Percentiles rank a stretch among this genome's conserved stretches.
Conservation (phyloP, 106 monocot genomes). For the Phalaenopsis aphrodite region DNA sequence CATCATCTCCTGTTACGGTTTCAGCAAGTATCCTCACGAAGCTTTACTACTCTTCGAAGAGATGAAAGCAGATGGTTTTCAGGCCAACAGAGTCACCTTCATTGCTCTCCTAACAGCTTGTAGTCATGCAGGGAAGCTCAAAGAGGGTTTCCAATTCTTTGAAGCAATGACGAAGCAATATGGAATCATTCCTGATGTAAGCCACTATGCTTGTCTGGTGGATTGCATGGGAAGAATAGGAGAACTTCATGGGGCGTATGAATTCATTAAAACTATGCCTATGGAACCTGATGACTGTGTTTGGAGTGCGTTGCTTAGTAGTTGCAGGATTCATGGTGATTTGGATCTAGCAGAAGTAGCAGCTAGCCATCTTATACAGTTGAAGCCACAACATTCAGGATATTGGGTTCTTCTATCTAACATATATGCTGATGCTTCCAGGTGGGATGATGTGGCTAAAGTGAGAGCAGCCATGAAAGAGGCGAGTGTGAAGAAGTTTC, state of each 20-base stretch:
- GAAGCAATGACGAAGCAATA: constrained; percentile 39
- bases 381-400: constrained; percentile 62
- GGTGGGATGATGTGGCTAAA: constrained; percentile 32
- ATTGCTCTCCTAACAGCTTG: constrained; percentile 53
- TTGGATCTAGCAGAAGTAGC: constrained; percentile 57
- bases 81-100: constrained; percentile 58
- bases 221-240: constrained; percentile 61
- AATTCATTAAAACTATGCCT: constrained; percentile 56
- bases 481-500: constrained; percentile 43
- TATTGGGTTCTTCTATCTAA: constrained; percentile 75
- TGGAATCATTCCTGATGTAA: constrained; percentile 45
- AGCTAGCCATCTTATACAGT: constrained; percentile 36
- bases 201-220: constrained; percentile 70
- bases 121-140: constrained; percentile 61
- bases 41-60: constrained; percentile 32
- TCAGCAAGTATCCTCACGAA: constrained; percentile 30
- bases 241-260: constrained; percentile 46
- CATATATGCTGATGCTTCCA: constrained; percentile 54
- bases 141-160: constrained; percentile 48
- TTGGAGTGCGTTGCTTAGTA: constrained; percentile 62
- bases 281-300: constrained; percentile 58
- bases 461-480: constrained; percentile 48
- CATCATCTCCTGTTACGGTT: constrained; percentile 59
- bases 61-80: constrained; percentile 44
- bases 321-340: constrained; percentile 64